Evolutionary conservation across 345 rosid species (phyloP).

Genomic region (Excoecaria agallocha): DNA sequence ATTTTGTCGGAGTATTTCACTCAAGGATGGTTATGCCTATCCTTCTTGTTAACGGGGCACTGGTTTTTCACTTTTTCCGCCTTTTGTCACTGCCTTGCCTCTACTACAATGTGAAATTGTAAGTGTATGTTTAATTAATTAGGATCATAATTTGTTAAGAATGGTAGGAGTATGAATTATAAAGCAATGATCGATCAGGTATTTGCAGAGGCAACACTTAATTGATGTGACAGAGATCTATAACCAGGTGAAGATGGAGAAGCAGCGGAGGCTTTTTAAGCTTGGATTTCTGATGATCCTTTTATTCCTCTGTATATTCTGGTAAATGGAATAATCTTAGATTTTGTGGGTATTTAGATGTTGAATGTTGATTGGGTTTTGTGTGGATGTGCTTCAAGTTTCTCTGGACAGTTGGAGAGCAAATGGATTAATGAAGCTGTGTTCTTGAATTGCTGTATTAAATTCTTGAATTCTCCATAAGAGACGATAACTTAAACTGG

Average conservation of each 20-base stretch:
- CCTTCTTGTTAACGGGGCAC: conserved; percentile 37
- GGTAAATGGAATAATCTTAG: background rate
- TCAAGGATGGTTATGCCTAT: conserved; percentile 35
- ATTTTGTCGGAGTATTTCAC: conserved; percentile 37
- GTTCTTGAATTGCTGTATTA: too few species aligned
- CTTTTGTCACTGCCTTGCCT: conserved; percentile 42
- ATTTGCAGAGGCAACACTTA: conserved; percentile 11
- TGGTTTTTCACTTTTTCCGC: conserved; percentile 46
- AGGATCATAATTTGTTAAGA: too few species aligned
- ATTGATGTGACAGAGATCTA: conserved; percentile 23
- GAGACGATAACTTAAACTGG: too few species aligned
- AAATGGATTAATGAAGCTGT: conserved; percentile 6
- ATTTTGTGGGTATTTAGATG: background rate
- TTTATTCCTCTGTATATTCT: conserved; percentile 15
- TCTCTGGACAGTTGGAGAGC: conserved; percentile 16
- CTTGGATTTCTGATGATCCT: conserved; percentile 15
- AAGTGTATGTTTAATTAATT: too few species aligned
- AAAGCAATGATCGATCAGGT: conserved; percentile 1
- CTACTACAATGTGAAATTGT: background rate
- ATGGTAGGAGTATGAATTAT: conserved; percentile 20
- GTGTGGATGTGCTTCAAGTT: conserved; percentile 6
- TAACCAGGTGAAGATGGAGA: conserved; percentile 16
- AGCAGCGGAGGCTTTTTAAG: conserved; percentile 16
- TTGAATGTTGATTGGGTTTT: too few species aligned
- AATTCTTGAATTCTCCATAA: too few species aligned